phyloP scores from a whole-genome alignment of 2,329 filamentous ascomycete genomes.

The Colletotrichum scovillei region DNA sequence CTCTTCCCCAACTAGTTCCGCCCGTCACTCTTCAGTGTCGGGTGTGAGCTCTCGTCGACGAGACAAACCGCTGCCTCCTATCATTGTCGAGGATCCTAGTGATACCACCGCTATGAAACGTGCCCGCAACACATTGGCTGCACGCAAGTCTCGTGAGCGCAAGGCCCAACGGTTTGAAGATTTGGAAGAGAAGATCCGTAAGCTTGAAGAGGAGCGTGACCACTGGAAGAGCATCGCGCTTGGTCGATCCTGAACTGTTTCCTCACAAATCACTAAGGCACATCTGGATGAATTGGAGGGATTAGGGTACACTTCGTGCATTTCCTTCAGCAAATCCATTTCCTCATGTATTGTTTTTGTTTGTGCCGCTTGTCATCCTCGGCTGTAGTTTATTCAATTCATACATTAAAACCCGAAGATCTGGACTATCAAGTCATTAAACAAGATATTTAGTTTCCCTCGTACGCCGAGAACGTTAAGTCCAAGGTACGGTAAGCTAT shows the following conservation, averaged over 20 bases:
- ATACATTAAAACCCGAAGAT: no score
- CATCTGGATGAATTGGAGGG: slow-evolving; percentile 11
- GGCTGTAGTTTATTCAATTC: not conserved
- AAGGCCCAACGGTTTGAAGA: slow-evolving; percentile 82
- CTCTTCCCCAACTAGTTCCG: slow-evolving; percentile 53
- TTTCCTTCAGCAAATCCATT: not conserved
- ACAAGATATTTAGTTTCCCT: no score
- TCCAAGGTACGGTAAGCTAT: no score
- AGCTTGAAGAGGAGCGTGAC: slow-evolving; percentile 74
- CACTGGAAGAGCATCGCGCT: slow-evolving; percentile 72
- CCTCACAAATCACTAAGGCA: not conserved
- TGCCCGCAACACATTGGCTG: slow-evolving; percentile 90
- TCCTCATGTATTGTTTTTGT: not conserved
- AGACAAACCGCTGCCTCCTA: slow-evolving; percentile 83
- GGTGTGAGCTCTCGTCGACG: slow-evolving; percentile 81
- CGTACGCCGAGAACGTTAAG: no score
- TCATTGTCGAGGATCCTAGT: slow-evolving; percentile 77
- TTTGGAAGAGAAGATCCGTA: slow-evolving; percentile 78
- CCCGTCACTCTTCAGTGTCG: slow-evolving; percentile 74
- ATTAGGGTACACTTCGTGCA: not conserved
- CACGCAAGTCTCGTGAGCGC: slow-evolving; percentile 90
- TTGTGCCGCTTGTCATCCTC: not conserved
- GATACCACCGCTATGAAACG: slow-evolving; percentile 91
- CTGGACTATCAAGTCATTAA: no score
- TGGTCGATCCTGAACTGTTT: slow-evolving; percentile 32